Evolutionary conservation across 306 rosid species (phyloP).

Genomic region (Rubus parviflorus): DNA sequence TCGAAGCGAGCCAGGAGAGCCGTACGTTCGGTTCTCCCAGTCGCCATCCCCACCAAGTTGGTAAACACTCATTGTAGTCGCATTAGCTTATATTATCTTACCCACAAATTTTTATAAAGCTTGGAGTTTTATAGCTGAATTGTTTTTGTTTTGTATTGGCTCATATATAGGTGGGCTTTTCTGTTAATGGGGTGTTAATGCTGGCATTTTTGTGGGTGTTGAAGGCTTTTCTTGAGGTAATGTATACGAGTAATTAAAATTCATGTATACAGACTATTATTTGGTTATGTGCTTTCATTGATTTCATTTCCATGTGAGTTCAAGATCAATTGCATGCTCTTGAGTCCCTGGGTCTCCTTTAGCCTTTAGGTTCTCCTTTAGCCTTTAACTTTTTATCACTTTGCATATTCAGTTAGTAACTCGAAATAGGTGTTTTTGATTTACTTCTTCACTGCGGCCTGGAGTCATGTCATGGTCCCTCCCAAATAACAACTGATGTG

Average conservation of each 20-base stretch:
- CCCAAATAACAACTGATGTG: background rate
- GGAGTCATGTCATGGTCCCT: background rate
- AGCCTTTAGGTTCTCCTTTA: background rate
- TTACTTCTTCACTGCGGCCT: background rate
- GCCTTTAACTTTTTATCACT: background rate
- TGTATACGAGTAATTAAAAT: background rate
- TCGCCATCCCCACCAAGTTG: constrained; percentile 57
- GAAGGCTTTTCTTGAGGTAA: constrained; percentile 83
- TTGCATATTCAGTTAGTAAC: background rate
- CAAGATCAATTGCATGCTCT: background rate
- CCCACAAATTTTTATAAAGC: too few relatives aligned
- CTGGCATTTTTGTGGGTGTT: constrained; percentile 68
- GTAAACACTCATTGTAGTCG: constrained; percentile 25
- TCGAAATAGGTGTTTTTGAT: background rate
- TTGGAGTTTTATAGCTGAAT: background rate
- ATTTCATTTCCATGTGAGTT: constrained; percentile 5
- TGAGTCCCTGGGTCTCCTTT: background rate
- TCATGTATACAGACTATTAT: background rate
- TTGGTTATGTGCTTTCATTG: background rate
- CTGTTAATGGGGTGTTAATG: constrained; percentile 63
- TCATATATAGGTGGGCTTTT: constrained; percentile 54
- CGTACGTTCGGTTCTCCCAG: constrained; percentile 71
- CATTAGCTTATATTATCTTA: background rate
- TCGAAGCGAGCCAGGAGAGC: constrained; percentile 67
- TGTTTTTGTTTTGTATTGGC: background rate